phyloP scores from a whole-genome alignment of 1,284 basidiomycete genomes.

The Puccinia coronata region DNA sequence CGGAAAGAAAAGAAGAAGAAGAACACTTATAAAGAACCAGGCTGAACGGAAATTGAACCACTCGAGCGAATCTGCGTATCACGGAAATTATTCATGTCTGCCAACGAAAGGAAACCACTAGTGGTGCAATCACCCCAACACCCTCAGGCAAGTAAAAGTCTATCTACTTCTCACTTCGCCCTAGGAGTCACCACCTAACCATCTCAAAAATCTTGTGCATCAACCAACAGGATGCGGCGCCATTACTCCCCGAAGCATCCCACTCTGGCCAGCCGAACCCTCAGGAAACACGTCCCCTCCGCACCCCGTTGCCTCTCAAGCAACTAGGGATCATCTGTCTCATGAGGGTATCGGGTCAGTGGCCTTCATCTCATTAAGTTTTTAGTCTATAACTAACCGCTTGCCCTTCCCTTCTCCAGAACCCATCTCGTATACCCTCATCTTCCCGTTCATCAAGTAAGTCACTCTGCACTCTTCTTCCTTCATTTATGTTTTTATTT shows the following conservation, averaged over 20 bases:
- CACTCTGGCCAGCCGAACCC: not conserved
- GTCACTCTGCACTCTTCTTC: not conserved
- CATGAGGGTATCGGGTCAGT: constrained; percentile 44
- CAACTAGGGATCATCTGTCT: constrained; percentile 29
- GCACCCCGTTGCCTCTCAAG: constrained; percentile 34
- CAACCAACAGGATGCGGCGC: not conserved
- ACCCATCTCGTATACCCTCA: constrained; percentile 49
- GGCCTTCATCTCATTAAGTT: not conserved
- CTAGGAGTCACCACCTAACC: not conserved
- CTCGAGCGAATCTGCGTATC: too few species aligned
- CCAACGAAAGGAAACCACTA: not conserved
- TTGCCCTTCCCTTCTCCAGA: not conserved
- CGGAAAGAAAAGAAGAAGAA: too few species aligned
- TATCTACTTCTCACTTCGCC: too few species aligned
- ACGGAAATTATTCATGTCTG: too few species aligned
- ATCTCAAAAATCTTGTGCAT: not conserved
- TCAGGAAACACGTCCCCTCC: not conserved
- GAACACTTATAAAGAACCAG: too few species aligned
- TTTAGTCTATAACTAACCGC: not conserved
- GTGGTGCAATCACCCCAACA: not conserved
- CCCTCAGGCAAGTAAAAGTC: not conserved
- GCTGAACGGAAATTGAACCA: too few species aligned
- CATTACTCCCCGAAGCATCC: not conserved
- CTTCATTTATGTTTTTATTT: too few species aligned
- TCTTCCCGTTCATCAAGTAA: constrained; percentile 49